Conservation (phyloP, 371 early-diverging fungal species). For the Lichtheimia ramosa region DNA sequence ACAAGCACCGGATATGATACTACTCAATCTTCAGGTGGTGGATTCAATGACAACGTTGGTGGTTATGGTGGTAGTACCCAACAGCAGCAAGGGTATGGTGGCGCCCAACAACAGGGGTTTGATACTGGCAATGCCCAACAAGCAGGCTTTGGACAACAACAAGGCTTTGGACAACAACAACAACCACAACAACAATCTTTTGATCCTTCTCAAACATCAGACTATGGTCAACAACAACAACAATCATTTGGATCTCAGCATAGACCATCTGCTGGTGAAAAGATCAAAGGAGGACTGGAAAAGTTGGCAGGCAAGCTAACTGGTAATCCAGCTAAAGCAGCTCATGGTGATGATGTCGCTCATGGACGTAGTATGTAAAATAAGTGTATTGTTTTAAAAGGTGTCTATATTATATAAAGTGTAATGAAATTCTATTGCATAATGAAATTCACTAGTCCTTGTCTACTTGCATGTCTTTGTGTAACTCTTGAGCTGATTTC, state of each 20-base stretch:
- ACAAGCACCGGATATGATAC: no score
- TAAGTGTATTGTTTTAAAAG: no score
- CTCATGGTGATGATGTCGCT: constrained; percentile 18
- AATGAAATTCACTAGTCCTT: no score
- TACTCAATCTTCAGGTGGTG: no score
- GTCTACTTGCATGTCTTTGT: no score
- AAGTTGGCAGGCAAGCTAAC: constrained; percentile 22
- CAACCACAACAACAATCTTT: background rate
- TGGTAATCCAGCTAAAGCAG: constrained; percentile 13
- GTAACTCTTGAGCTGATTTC: no score
- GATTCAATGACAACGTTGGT: no score
- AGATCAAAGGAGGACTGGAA: constrained; percentile 22
- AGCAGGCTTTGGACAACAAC: background rate
- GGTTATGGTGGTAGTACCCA: no score
- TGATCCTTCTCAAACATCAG: background rate
- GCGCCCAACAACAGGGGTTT: background rate
- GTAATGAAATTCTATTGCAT: no score
- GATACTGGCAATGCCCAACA: background rate
- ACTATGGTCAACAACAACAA: background rate
- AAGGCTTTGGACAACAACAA: background rate
- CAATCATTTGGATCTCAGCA: background rate
- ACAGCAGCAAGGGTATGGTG: no score
- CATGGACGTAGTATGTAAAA: constrained; percentile 9
- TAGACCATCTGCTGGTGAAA: constrained; percentile 34
- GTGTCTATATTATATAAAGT: no score